A percentile compares a stretch with the other conserved stretches of the same genome.
Evolutionary conservation across 140 eudicot genomes (phyloP).

Genomic region (Bidens hawaiensis): DNA sequence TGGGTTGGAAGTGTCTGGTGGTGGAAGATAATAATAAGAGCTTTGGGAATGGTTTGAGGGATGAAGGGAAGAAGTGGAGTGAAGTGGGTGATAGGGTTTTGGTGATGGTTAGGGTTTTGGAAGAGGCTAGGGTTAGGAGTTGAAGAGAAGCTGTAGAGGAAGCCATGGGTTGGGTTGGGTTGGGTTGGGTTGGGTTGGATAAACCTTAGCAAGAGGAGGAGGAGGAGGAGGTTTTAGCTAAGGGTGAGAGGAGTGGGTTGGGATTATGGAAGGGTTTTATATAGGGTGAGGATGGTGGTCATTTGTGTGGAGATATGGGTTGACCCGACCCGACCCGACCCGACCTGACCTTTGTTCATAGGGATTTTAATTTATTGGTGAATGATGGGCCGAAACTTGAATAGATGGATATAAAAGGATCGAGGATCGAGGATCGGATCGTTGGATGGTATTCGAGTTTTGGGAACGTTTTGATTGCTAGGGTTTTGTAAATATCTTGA

Average conservation of each 20-base stretch:
- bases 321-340: conserved; percentile 20
- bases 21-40: conserved; percentile 29
- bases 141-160: conserved; percentile 46
- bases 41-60: conserved; percentile 43
- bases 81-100: conserved; percentile 24
- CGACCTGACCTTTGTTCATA: background rate
- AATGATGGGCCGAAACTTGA: no score
- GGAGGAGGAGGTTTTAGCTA: conserved; percentile 35
- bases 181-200: no score
- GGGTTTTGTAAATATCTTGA: no score
- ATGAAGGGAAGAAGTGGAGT: conserved; percentile 25
- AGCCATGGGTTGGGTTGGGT: no score
- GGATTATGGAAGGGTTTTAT: conserved; percentile 19
- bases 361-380: no score
- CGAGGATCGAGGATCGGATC: no score
- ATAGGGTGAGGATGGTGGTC: conserved; percentile 7
- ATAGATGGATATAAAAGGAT: no score
- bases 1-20: conserved; percentile 13
- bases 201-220: background rate
- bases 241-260: conserved; percentile 9
- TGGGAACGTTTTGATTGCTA: no score
- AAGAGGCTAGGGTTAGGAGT: conserved; percentile 39
- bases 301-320: conserved; percentile 5
- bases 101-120: conserved; percentile 45
- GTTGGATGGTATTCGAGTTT: no score